A percentile compares a stretch with the other conserved stretches of the same genome.
phyloP scores from a whole-genome alignment of 2,329 filamentous ascomycete species.

The Xylaria arbuscula region DNA sequence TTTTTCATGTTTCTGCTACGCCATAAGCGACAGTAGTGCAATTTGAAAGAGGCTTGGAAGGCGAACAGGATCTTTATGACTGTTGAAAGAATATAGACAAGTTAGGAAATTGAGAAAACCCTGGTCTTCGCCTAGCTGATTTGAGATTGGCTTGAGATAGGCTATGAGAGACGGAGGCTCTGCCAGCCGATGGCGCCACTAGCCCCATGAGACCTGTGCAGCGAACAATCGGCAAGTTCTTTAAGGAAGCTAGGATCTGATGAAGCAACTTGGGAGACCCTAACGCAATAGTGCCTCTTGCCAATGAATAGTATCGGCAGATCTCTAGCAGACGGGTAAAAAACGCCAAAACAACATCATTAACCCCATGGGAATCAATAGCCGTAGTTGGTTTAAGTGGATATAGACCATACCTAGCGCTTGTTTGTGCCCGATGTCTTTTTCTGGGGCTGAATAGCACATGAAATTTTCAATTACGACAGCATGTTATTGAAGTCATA shows the following conservation, averaged over 20 bases:
- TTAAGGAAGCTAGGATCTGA: neutral
- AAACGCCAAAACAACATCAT: neutral
- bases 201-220: neutral
- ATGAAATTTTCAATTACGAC: neutral
- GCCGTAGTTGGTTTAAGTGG: neutral
- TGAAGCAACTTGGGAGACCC: neutral
- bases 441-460: neutral
- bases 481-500: neutral
- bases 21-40: conserved; percentile 1
- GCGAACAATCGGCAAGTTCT: neutral
- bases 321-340: neutral
- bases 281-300: neutral
- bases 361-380: neutral
- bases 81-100: neutral
- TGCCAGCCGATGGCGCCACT: conserved; percentile 23
- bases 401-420: neutral
- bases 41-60: neutral
- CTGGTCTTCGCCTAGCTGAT: neutral
- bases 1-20: conserved; percentile 5
- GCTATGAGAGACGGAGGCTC: conserved; percentile 21
- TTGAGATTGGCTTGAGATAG: conserved; percentile 22
- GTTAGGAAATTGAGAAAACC: conserved; percentile 3
- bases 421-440: neutral
- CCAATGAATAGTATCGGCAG: neutral
- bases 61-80: neutral